These are phyloP conservation scores for Epichloe gansuensis DNA, from an alignment of 2,329 filamentous ascomycete genomes.

Conservation along the genomic window DNA sequence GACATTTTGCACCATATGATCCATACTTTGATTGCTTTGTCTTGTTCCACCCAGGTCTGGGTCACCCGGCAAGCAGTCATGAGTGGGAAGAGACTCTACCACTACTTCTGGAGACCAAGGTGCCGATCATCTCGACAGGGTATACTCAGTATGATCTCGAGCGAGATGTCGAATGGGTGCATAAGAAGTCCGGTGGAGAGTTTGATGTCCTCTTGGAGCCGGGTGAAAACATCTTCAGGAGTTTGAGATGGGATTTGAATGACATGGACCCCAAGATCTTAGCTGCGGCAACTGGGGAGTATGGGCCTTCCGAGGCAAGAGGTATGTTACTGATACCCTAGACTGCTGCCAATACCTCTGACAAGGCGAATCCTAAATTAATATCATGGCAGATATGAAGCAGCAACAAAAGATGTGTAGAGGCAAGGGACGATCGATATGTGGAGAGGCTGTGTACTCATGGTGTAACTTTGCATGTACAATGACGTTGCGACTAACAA, in stretches of 20 bases:
- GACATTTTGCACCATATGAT: slow-evolving; percentile 87
- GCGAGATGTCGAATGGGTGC: slow-evolving; percentile 81
- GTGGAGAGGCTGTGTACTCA: slow-evolving; percentile 1
- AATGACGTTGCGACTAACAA: neutral
- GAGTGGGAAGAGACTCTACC: slow-evolving; percentile 92
- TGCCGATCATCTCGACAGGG: slow-evolving; percentile 85
- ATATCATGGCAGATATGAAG: slow-evolving; percentile 42
- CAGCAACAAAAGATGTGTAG: slow-evolving; percentile 39
- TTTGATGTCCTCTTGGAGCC: slow-evolving; percentile 87
- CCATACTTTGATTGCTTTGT: slow-evolving; percentile 98
- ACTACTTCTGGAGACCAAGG: slow-evolving; percentile 84
- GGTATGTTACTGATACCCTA: slow-evolving; percentile 39
- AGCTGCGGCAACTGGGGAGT: slow-evolving; percentile 95
- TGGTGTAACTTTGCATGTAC: slow-evolving; percentile 4
- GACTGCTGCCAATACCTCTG: neutral
- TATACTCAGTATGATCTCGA: slow-evolving; percentile 96
- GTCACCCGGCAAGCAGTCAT: slow-evolving; percentile 82
- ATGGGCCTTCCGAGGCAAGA: slow-evolving; percentile 95
- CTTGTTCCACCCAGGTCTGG: slow-evolving; percentile 91
- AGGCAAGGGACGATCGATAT: neutral
- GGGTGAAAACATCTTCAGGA: slow-evolving; percentile 88
- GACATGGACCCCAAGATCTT: slow-evolving; percentile 85
- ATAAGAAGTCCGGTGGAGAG: slow-evolving; percentile 74
- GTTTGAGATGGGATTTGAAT: slow-evolving; percentile 91
- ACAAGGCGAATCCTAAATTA: neutral